Conservation (phyloP, 108 stramenopile genomes). For the Skeletonema potamos region DNA sequence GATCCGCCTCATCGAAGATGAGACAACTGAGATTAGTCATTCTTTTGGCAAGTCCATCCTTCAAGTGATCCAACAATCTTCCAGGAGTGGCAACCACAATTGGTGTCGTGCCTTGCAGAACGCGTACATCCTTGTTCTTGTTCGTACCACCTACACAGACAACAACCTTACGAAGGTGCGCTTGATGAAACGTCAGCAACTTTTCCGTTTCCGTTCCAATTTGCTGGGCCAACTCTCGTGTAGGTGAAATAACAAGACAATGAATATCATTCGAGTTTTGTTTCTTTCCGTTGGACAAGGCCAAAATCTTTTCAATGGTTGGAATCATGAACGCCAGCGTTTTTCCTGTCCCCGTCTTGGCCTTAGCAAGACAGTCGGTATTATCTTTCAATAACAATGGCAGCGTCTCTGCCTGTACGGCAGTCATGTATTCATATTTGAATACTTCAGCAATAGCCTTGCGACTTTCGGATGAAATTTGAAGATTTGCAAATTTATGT, state of each 20-base stretch:
- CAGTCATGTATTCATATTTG: slow-evolving; percentile 75
- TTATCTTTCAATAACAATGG: slow-evolving; percentile 50
- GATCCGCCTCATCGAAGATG: slow-evolving; percentile 61
- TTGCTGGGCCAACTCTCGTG: slow-evolving; percentile 88
- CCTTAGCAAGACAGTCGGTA: slow-evolving; percentile 54
- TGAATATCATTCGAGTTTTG: slow-evolving; percentile 48
- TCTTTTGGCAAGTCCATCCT: slow-evolving; percentile 55
- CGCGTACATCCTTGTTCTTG: slow-evolving; percentile 72
- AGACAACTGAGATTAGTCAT: slow-evolving; percentile 36
- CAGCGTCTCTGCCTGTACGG: slow-evolving; percentile 73
- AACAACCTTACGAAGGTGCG: slow-evolving; percentile 72
- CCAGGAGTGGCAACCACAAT: slow-evolving; percentile 93
- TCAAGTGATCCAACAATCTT: slow-evolving; percentile 89
- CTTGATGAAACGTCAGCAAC: slow-evolving; percentile 61
- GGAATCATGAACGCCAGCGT: slow-evolving; percentile 91
- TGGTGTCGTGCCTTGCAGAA: slow-evolving; percentile 66
- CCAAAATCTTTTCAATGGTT: slow-evolving; percentile 70
- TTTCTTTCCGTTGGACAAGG: slow-evolving; percentile 10
- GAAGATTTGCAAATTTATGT: slow-evolving; percentile 45
- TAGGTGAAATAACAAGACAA: slow-evolving; percentile 88
- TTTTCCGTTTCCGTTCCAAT: slow-evolving; percentile 73
- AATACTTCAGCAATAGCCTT: slow-evolving; percentile 70
- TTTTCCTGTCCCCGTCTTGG: slow-evolving; percentile 93
- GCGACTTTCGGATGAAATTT: slow-evolving; percentile 32
- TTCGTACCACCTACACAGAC: slow-evolving; percentile 77